Percentiles rank a stretch among this genome's conserved stretches.
These are phyloP conservation scores for Cantharellus cinnabarinus DNA, from an alignment of 768 basidiomycete species.

Conservation along the genomic window DNA sequence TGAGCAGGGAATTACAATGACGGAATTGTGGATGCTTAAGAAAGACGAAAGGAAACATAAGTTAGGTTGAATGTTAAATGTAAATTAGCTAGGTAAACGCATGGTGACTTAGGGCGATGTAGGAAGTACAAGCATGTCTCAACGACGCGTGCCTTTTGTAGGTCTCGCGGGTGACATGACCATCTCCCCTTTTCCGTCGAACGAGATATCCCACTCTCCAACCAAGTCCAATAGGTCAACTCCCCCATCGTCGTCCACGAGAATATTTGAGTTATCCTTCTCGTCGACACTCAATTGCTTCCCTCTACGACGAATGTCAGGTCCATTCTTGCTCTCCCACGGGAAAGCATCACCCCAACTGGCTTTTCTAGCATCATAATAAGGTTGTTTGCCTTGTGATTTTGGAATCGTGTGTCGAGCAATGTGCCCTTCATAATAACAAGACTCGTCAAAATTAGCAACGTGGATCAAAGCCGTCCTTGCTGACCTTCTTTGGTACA, in stretches of 20 bases:
- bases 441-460: not conserved
- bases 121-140: not conserved
- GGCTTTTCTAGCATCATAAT: slow-evolving; percentile 86
- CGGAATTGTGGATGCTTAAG: no score
- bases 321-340: slow-evolving; percentile 59
- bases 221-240: not conserved
- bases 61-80: no score
- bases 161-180: not conserved
- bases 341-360: slow-evolving; percentile 93
- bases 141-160: not conserved
- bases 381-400: slow-evolving; percentile 88
- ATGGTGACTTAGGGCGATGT: not conserved
- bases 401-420: slow-evolving; percentile 82
- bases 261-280: not conserved
- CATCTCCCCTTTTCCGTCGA: not conserved
- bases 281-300: not conserved
- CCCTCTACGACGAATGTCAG: slow-evolving; percentile 31
- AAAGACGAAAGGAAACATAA: no score
- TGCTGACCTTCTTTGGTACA: slow-evolving; percentile 60
- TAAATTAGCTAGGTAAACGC: no score
- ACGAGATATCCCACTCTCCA: not conserved
- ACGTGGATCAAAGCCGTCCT: not conserved
- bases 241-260: not conserved
- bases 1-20: no score
- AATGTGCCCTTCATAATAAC: slow-evolving; percentile 45